Percentiles rank a stretch among this genome's conserved stretches.
Conservation (phyloP, 2,329 filamentous ascomycete species). For the Alternaria sp. region DNA sequence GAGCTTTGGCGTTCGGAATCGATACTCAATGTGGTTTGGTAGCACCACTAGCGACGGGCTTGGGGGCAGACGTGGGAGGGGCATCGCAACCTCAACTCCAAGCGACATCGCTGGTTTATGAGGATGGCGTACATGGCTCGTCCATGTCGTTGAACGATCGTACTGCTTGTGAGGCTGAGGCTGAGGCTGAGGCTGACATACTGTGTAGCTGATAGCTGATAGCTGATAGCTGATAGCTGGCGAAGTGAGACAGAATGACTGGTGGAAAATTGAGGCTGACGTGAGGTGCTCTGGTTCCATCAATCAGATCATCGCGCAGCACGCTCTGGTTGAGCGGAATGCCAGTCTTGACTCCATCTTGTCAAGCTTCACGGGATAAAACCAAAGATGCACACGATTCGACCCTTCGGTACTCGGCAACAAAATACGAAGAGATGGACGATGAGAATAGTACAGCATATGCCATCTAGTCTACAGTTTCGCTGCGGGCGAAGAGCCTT, state of each 20-base stretch:
- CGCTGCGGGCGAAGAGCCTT: no score
- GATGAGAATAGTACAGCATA: no score
- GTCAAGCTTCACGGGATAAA: neutral
- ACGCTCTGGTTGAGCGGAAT: neutral
- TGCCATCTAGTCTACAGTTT: no score
- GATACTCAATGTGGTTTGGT: conserved; percentile 6
- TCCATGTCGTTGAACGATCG: neutral
- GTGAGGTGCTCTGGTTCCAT: neutral
- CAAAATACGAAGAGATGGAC: no score
- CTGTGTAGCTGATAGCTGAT: neutral
- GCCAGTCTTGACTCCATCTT: no score
- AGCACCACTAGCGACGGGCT: neutral
- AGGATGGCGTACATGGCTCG: neutral
- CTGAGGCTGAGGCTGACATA: conserved; percentile 3
- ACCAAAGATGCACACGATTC: no score
- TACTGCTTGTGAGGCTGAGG: neutral
- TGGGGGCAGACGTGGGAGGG: neutral
- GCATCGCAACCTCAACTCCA: neutral
- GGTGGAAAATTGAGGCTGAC: conserved; percentile 3
- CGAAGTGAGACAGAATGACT: neutral
- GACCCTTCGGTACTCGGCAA: no score
- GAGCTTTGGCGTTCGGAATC: conserved; percentile 8
- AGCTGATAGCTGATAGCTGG: conserved; percentile 1
- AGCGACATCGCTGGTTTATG: neutral
- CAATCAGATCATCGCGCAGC: neutral